Base-by-base conservation (phyloP, 1,284 basidiomycete genomes). In the Sparassis latifolia region DNA sequence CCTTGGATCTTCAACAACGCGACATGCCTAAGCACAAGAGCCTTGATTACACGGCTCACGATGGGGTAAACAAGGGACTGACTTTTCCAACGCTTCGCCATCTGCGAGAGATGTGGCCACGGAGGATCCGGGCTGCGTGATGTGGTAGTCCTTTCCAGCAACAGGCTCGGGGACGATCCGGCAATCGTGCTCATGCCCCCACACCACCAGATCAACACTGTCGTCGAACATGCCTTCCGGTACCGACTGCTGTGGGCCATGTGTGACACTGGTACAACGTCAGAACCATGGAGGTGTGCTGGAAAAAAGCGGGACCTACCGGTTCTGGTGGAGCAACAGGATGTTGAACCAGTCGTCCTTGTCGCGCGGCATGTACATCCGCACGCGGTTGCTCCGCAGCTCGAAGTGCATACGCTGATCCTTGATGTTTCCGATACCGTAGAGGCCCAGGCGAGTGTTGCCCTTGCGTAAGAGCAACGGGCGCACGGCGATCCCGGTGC, bases 151-250 rank as follows among this genome's bases (percentile, higher is more conserved):
- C 68, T 97, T 96, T 5, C 91, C 94, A 3, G 90, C 85, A 4
- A 99, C 94, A 2, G 83, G 77, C 63, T 97, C 92, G 0, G 96
- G 96, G 2, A 82, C 74, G 53, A 98, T 93, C 30, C 92, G 82
- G 65, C 95, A 97, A 67, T 99, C 96, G 65, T 99, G 97, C 67
- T 99, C 97, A 65, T 99, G 97, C 1, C 97, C 96, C 96, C 96
- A 99, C 0, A 99, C 77, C 5, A 99, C 91, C 3, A 99, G 77
- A 62, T 97, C 84, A 51, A 98, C 79, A 59, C 86, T 91, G 63
- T 99, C 92, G 64, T 98, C 96, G 61, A 99, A 99, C 82, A 97
- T 91, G 52, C 89, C 89, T 64, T 99, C 97, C 2, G 95, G 94
- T 0, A 98, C 94, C 29, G 79, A 90, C 58, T 93, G 88, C 64